These are phyloP conservation scores for Gyrodon lividus DNA, from an alignment of 768 basidiomycete genomes.

Conservation along the genomic window DNA sequence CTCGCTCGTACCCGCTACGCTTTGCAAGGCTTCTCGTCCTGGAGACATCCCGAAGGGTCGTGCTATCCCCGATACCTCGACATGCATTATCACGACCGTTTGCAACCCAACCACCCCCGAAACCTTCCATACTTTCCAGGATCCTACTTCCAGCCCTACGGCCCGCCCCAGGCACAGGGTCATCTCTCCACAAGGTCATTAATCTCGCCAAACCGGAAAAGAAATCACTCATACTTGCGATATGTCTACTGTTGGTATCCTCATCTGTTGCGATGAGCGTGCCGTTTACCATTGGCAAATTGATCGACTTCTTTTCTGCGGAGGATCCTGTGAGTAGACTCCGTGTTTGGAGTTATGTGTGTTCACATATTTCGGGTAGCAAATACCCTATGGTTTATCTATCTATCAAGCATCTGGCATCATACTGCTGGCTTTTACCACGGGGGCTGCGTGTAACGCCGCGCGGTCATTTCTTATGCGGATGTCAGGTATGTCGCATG, in stretches of 20 bases:
- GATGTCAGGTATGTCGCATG: conserved; percentile 57
- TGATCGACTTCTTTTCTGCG: conserved; percentile 91
- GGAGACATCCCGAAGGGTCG: not conserved
- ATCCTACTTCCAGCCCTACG: conserved; percentile 33
- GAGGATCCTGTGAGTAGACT: conserved; percentile 52
- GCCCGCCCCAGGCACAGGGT: conserved; percentile 42
- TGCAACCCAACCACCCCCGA: conserved; percentile 6
- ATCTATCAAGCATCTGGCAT: conserved; percentile 75
- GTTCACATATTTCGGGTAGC: conserved; percentile 34
- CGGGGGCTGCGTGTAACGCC: conserved; percentile 87
- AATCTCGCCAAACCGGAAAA: conserved; percentile 81
- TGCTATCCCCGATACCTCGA: conserved; percentile 1
- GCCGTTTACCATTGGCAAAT: conserved; percentile 88
- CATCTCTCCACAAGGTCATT: conserved; percentile 73
- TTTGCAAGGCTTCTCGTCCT: not conserved
- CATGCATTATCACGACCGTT: conserved; percentile 7
- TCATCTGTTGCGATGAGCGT: conserved; percentile 90
- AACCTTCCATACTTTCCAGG: conserved; percentile 22
- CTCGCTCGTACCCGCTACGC: not conserved
- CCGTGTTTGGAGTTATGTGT: conserved; percentile 25
- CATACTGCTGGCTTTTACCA: conserved; percentile 74
- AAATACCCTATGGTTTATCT: conserved; percentile 79
- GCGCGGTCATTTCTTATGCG: conserved; percentile 83
- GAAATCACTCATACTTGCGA: conserved; percentile 70
- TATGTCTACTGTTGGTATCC: conserved; percentile 82